Percentiles rank a stretch among this genome's conserved stretches.
Conservation (phyloP, 805 yeast species). For the Teunomyces tritomae region DNA sequence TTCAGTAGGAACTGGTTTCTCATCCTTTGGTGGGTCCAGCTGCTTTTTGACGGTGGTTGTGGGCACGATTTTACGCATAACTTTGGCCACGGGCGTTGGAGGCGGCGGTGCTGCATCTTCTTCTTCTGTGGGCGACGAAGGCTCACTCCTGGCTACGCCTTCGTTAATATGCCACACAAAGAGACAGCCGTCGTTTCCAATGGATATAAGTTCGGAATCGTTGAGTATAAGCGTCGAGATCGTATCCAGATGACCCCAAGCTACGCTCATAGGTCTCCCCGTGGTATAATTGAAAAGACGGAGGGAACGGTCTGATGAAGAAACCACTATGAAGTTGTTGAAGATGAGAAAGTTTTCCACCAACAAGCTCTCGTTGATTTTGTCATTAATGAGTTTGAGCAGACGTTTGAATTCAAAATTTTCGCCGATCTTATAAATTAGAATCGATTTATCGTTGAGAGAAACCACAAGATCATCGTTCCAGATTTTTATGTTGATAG, state of each 20-base stretch:
- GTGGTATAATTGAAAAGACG: conserved; percentile 44
- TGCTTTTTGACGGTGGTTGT: conserved; percentile 1
- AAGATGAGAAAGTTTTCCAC: conserved; percentile 43
- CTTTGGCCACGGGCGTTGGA: conserved; percentile 24
- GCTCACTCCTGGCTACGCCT: background rate
- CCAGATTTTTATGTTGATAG: conserved; percentile 39
- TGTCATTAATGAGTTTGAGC: conserved; percentile 41
- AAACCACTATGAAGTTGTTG: conserved; percentile 32
- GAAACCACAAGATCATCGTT: conserved; percentile 47
- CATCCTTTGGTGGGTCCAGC: background rate
- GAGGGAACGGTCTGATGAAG: conserved; percentile 58
- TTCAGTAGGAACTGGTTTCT: background rate
- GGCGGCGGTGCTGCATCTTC: background rate
- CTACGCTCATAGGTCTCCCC: conserved; percentile 47
- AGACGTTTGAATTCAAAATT: conserved; percentile 32
- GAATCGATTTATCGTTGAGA: conserved; percentile 49
- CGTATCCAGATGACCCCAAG: conserved; percentile 55
- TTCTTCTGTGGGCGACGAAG: conserved; percentile 2
- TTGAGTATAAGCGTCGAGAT: conserved; percentile 40
- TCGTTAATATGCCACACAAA: conserved; percentile 42
- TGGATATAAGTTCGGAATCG: conserved; percentile 33
- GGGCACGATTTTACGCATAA: conserved; percentile 32
- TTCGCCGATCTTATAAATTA: conserved; percentile 34
- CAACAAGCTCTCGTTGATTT: conserved; percentile 39
- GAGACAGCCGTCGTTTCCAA: conserved; percentile 54